These are phyloP conservation scores for Trichoderma atrobrunneum DNA, from an alignment of 2,329 filamentous ascomycete species.

Conservation along the genomic window DNA sequence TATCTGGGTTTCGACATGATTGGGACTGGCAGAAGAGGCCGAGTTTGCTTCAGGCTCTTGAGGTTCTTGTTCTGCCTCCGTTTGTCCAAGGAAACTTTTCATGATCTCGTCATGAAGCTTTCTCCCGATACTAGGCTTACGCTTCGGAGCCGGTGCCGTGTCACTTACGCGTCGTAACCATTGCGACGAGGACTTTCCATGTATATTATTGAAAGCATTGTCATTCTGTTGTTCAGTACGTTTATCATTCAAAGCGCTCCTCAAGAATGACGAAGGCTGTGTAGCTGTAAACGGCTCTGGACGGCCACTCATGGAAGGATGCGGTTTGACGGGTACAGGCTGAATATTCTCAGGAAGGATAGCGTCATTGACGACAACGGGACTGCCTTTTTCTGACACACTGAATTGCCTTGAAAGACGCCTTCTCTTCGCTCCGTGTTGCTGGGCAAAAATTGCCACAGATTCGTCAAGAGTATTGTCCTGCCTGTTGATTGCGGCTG, in stretches of 20 bases:
- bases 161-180: neutral
- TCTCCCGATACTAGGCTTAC: neutral
- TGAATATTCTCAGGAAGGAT: neutral
- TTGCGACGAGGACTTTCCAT: neutral
- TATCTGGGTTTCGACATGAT: neutral
- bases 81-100: neutral
- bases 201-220: neutral
- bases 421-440: neutral
- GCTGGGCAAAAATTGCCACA: no score
- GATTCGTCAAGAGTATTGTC: neutral
- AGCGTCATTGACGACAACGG: slow-evolving; percentile 2
- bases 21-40: no score
- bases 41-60: neutral
- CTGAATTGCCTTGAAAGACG: slow-evolving; percentile 22
- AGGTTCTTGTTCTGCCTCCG: neutral
- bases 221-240: neutral
- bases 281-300: fast-evolving
- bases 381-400: slow-evolving; percentile 30
- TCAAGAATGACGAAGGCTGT: neutral
- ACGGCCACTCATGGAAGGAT: neutral
- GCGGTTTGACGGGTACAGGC: no score
- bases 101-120: neutral
- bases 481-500: neutral
- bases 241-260: neutral
- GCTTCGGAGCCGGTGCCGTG: neutral